Base-by-base conservation (phyloP, 1,284 basidiomycete species). In the Phylloporus gajari region DNA sequence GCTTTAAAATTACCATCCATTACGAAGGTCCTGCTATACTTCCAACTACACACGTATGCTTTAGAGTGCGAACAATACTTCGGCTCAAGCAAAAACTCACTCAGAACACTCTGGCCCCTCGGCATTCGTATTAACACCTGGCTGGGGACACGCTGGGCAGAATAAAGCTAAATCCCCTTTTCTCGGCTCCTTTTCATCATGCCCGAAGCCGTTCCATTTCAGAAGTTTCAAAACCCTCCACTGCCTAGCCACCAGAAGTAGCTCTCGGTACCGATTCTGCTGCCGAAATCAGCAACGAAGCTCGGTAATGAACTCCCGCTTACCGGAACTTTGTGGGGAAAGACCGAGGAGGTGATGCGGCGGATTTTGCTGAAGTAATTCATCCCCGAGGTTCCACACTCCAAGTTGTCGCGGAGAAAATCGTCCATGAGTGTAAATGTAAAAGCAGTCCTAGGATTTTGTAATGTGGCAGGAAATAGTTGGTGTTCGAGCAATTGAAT, bases 61-160 rank as follows among this genome's bases (percentile, higher is more conserved):
- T n/a, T n/a, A n/a, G n/a, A n/a, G n/a, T n/a, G n/a, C n/a, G n/a
- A n/a, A n/a, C n/a, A n/a, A n/a, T n/a, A n/a, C n/a, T n/a, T n/a
- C n/a, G n/a, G n/a, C n/a, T n/a, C n/a, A n/a, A n/a, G n/a, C n/a
- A n/a, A n/a, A 40, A 40, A 40, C 67, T 27, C 11, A 30, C 15
- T 48, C 42, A 13, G 42, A 44, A 44, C 12, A 21, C 19, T 48
- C 23, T 19, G 27, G 5, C 42, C 17, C 44, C 19, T 44, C 44
- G 19, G 44, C 17, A 44, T 32, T 25, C 6, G 38, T 21, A 59
- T 78, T 77, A 2, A 77, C 58, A 0, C 69, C 70, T 1, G 70
- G 71, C 38, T 77, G 74, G 8, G 71, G 73, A 48, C 77, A 78
- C 12, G 75, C 68, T 0, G 70, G 64, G 12, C 77, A 76, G 60